Base-by-base conservation (phyloP, 345 rosid genomes). In the Salix suchowensis region DNA sequence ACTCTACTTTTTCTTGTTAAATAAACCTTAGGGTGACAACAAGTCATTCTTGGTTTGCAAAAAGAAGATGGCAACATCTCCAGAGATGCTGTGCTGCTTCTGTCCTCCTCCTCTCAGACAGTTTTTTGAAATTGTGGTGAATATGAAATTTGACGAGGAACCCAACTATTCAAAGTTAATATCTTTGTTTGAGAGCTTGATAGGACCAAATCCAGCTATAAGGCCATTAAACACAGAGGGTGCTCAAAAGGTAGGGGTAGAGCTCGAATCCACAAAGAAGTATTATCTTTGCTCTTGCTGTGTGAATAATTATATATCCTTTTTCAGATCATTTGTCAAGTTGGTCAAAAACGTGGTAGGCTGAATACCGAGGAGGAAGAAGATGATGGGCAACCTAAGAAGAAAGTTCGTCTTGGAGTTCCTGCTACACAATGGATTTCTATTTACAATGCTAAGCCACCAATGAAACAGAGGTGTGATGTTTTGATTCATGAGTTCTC, bases 321-420 rank as follows among this genome's bases (percentile, higher is more conserved):
- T 52, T 74, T 66, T 70, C 86, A 91, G 96, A 90, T 91, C 68
- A 87, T 92, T 64, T 84, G 82, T 76, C 99, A 95, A 66, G 74
- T 81, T 32, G 54, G 72, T 66, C 84, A 81, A 36, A 81, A 81
- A 32, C 84, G 84, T 69, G 84, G 81, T 70, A 77, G 84, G 72
- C 11, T 81, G 75, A 81, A 74, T 65, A 55, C 70, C 28, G 84
- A 77, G 54, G 84, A 77, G 64, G 84, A 81, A 26, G 84, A 81
- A 1, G 83, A 80, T 60, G 84, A 81, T 65, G 78, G 84, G 72
- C 84, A 77, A 74, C 81, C 81, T 7, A 65, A 61, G 72, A 81
- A 81, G 73, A 81, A 81, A 68, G 78, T 81, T 21, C 84, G 81
- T 26, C n/a, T 81, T 4, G 84, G 84, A 65, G 84, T 81, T 32